Evolutionary conservation across 192 early-diverging fungal species (phyloP).

Genomic region (Martensiomyces pterosporus): DNA sequence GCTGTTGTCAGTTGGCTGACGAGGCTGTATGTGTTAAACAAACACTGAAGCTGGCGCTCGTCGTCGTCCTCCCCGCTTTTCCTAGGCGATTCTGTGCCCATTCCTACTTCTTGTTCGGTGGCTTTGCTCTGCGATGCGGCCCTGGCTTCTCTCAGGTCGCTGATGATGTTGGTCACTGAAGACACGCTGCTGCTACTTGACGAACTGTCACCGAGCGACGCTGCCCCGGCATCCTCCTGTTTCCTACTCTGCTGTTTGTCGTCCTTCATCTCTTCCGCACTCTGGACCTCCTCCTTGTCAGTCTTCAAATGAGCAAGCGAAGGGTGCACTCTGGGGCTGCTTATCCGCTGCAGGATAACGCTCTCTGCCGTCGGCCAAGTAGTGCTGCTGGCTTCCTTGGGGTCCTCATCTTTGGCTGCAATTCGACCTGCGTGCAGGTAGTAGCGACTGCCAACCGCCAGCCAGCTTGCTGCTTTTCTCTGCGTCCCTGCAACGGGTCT

Average conservation of each 20-base stretch:
- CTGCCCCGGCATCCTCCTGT: neutral
- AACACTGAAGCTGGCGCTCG: slow-evolving; percentile 23
- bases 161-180: slow-evolving; percentile 37
- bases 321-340: slow-evolving; percentile 19
- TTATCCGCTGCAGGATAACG: slow-evolving; percentile 45
- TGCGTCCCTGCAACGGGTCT: no score
- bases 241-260: neutral
- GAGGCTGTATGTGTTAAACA: slow-evolving; percentile 79
- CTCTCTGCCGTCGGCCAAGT: slow-evolving; percentile 45
- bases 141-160: slow-evolving; percentile 26
- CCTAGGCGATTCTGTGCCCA: neutral
- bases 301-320: slow-evolving; percentile 7
- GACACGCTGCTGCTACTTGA: slow-evolving; percentile 1
- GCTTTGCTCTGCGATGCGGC: slow-evolving; percentile 11
- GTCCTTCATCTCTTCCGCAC: neutral
- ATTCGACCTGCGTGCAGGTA: no score
- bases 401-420: neutral
- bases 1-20: slow-evolving; percentile 60
- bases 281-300: neutral
- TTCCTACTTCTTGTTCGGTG: neutral
- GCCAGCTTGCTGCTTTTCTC: no score
- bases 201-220: neutral
- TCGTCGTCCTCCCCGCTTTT: neutral
- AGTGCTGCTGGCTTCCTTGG: slow-evolving; percentile 1
- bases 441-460: no score